Evolutionary conservation across 371 early-diverging fungal genomes (phyloP).

Genomic region (Mucor circinelloides): DNA sequence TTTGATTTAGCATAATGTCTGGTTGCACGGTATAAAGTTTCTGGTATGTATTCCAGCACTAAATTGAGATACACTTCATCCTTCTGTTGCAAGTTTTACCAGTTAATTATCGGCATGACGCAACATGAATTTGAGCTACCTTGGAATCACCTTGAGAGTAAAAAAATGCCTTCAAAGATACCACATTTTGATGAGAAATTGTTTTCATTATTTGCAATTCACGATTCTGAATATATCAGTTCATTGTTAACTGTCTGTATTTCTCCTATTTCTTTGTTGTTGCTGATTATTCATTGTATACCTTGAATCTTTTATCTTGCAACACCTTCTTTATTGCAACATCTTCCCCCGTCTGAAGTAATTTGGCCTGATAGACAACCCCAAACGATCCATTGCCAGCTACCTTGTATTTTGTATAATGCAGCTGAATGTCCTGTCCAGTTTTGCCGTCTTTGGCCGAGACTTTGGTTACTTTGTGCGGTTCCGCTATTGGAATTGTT

Average conservation of each 20-base stretch:
- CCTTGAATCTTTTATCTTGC: slow-evolving; percentile 97
- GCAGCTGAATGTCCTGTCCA: slow-evolving; percentile 82
- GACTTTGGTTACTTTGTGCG: slow-evolving; percentile 21
- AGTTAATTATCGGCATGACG: neutral
- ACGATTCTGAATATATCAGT: slow-evolving; percentile 62
- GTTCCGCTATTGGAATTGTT: neutral
- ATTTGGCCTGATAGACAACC: slow-evolving; percentile 93
- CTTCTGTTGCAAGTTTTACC: slow-evolving; percentile 17
- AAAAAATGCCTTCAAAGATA: slow-evolving; percentile 74
- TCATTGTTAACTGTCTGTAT: neutral
- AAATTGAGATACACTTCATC: slow-evolving; percentile 88
- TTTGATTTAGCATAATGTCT: slow-evolving; percentile 81
- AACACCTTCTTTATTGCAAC: slow-evolving; percentile 95
- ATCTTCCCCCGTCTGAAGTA: slow-evolving; percentile 77
- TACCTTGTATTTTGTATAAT: slow-evolving; percentile 88
- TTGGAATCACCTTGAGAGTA: slow-evolving; percentile 68
- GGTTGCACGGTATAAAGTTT: slow-evolving; percentile 83
- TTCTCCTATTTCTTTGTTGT: no score
- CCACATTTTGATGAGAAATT: slow-evolving; percentile 80
- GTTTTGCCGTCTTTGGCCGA: slow-evolving; percentile 85
- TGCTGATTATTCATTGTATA: slow-evolving; percentile 29
- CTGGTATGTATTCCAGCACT: slow-evolving; percentile 84
- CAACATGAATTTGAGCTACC: slow-evolving; percentile 3
- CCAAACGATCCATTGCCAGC: slow-evolving; percentile 97
- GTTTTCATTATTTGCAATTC: slow-evolving; percentile 88